Conservation (phyloP, 2,329 filamentous ascomycete genomes). For the Neofusicoccum umdonicola region DNA sequence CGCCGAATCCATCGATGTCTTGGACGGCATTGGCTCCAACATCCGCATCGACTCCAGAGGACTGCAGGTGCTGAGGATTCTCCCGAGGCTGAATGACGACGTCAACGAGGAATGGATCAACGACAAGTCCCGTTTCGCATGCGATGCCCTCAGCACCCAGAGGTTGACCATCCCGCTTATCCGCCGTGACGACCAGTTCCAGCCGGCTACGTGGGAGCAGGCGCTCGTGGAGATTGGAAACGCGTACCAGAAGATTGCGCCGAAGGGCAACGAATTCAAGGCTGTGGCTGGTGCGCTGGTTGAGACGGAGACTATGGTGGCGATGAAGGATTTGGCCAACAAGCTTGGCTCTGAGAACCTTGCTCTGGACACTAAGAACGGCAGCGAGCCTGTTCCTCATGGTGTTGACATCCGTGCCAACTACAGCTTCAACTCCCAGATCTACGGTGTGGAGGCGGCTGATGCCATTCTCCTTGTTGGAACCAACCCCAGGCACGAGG, state of each 20-base stretch:
- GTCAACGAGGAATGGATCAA: constrained; percentile 99
- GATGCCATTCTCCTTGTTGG: constrained; percentile 90
- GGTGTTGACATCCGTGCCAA: constrained; percentile 91
- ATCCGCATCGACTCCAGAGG: constrained; percentile 92
- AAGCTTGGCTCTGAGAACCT: constrained; percentile 95
- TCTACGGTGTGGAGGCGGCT: constrained; percentile 89
- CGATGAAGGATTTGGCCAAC: constrained; percentile 96
- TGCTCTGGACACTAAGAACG: constrained; percentile 83
- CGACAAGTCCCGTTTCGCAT: constrained; percentile 95
- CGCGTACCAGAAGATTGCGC: constrained; percentile 74
- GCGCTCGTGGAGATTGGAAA: constrained; percentile 82
- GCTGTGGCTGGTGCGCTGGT: constrained; percentile 85
- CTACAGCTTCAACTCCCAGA: constrained; percentile 95
- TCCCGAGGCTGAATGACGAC: constrained; percentile 93
- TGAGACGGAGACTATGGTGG: constrained; percentile 90
- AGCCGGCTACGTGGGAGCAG: constrained; percentile 93
- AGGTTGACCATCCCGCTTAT: constrained; percentile 89
- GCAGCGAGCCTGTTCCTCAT: constrained; percentile 80
- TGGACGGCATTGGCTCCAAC: constrained; percentile 89
- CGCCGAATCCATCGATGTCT: constrained; percentile 91
- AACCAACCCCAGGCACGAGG: constrained; percentile 93
- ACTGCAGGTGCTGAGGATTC: constrained; percentile 90
- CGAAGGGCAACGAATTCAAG: constrained; percentile 94
- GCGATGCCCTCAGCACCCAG: constrained; percentile 94
- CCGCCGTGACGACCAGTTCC: constrained; percentile 84